These are phyloP conservation scores for Bipolaris oryzae DNA, from an alignment of 2,329 filamentous ascomycete genomes.

Conservation along the genomic window DNA sequence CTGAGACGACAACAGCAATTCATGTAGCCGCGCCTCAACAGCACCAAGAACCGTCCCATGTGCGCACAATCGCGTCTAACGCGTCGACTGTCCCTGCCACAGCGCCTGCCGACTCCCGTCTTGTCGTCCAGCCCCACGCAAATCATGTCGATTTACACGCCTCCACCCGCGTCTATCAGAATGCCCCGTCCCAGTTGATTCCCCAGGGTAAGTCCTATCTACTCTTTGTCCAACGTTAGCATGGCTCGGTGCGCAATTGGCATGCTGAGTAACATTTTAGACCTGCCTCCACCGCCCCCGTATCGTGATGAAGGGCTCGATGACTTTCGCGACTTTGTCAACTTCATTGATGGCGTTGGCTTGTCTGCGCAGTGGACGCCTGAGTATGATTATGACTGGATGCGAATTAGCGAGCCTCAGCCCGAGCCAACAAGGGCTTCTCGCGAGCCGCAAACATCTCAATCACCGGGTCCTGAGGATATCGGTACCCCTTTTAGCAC, in stretches of 20 bases:
- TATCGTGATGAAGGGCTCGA: conserved; percentile 36
- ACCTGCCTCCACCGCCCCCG: conserved; percentile 10
- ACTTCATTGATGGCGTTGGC: conserved; percentile 43
- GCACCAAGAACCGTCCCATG: conserved; percentile 1
- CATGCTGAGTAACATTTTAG: conserved; percentile 6
- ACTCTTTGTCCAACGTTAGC: background rate
- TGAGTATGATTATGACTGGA: conserved; percentile 39
- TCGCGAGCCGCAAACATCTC: conserved; percentile 20
- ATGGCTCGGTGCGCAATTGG: background rate
- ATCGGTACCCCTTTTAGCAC: conserved; percentile 41
- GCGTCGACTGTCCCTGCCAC: conserved; percentile 4
- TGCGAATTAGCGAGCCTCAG: conserved; percentile 26
- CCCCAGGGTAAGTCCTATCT: conserved; percentile 16
- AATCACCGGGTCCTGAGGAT: conserved; percentile 33
- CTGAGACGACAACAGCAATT: conserved; percentile 7
- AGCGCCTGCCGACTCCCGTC: conserved; percentile 1
- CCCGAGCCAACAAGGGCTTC: conserved; percentile 28
- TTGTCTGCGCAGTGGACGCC: conserved; percentile 41
- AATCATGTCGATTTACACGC: conserved; percentile 21
- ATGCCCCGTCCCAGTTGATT: conserved; percentile 23
- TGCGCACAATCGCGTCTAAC: background rate
- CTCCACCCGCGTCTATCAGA: conserved; percentile 15
- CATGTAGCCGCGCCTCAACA: conserved; percentile 7
- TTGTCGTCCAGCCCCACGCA: conserved; percentile 11
- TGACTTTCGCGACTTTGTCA: conserved; percentile 41